Evolutionary conservation across 2,329 filamentous ascomycete species (phyloP).

Genomic region (Catunica adiposa): DNA sequence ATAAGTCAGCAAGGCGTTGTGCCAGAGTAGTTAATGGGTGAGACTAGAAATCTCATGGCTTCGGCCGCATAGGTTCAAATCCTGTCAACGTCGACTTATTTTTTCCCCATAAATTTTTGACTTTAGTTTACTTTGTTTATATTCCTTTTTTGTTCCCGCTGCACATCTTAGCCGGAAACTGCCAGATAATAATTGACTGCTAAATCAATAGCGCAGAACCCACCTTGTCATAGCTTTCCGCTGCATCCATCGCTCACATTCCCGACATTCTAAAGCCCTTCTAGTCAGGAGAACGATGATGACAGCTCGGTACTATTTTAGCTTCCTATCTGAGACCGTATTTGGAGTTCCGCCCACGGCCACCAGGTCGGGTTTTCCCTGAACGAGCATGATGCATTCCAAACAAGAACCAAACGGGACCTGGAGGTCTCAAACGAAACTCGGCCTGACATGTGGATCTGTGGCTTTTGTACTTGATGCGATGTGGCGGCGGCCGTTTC

Average conservation of each 20-base stretch:
- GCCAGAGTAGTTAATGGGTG: slow-evolving; percentile 15
- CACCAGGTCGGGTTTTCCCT: not conserved
- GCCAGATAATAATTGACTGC: not conserved
- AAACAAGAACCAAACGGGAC: not conserved
- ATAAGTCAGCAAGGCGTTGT: slow-evolving; percentile 3
- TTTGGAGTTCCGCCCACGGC: not conserved
- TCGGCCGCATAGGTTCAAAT: slow-evolving; percentile 14
- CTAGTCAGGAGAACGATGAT: slow-evolving; percentile 1
- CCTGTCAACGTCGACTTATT: slow-evolving; percentile 10
- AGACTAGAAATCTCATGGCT: slow-evolving; percentile 14
- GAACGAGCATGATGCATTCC: slow-evolving; percentile 3
- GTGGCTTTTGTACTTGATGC: too few species aligned
- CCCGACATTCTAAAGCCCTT: not conserved
- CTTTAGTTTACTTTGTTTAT: not conserved
- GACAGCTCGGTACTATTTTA: too few species aligned
- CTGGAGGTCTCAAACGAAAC: not conserved
- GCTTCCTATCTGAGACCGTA: too few species aligned
- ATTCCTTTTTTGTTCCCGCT: not conserved
- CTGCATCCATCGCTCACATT: not conserved
- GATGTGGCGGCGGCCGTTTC: too few species aligned
- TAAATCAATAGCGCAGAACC: not conserved
- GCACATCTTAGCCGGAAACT: too few species aligned
- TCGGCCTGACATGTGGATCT: too few species aligned
- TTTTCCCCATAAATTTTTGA: too few species aligned
- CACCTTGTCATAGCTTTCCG: not conserved